These are phyloP conservation scores for Xylaria sp. DNA, from an alignment of 2,329 filamentous ascomycete genomes.

Conservation along the genomic window DNA sequence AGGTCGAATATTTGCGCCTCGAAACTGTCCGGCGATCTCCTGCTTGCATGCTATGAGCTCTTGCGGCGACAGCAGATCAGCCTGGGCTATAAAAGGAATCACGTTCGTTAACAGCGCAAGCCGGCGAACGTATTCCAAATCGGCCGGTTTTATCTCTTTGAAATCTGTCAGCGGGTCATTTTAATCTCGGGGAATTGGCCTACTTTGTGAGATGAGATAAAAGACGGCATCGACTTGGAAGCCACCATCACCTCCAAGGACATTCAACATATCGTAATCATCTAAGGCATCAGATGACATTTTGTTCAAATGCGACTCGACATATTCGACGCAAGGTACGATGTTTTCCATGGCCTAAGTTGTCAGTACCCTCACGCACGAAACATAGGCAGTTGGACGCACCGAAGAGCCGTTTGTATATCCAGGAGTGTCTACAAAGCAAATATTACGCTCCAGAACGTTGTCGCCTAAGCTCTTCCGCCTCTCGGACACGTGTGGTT, in stretches of 20 bases:
- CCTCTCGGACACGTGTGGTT: slow-evolving; percentile 59
- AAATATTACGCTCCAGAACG: slow-evolving; percentile 87
- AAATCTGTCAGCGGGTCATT: background rate
- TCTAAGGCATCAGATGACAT: slow-evolving; percentile 65
- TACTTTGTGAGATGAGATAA: slow-evolving; percentile 77
- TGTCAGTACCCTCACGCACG: slow-evolving; percentile 16
- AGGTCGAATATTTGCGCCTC: slow-evolving; percentile 58
- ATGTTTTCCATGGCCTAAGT: slow-evolving; percentile 54
- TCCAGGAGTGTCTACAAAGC: slow-evolving; percentile 85
- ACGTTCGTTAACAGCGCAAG: slow-evolving; percentile 79
- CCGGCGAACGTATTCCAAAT: slow-evolving; percentile 72
- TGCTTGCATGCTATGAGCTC: slow-evolving; percentile 64
- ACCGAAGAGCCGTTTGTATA: slow-evolving; percentile 58
- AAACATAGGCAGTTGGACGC: slow-evolving; percentile 33
- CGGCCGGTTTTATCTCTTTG: slow-evolving; percentile 60
- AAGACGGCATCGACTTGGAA: slow-evolving; percentile 83
- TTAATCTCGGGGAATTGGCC: slow-evolving; percentile 30
- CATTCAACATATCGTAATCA: slow-evolving; percentile 73
- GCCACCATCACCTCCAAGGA: slow-evolving; percentile 81
- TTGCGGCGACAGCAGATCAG: slow-evolving; percentile 67
- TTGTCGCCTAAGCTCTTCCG: slow-evolving; percentile 75
- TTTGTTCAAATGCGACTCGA: slow-evolving; percentile 69
- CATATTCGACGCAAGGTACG: slow-evolving; percentile 67
- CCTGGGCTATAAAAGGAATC: slow-evolving; percentile 77
- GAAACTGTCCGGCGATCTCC: slow-evolving; percentile 58